phyloP scores from a whole-genome alignment of 352 stramenopile genomes.

The Thraustochytrium sp. region DNA sequence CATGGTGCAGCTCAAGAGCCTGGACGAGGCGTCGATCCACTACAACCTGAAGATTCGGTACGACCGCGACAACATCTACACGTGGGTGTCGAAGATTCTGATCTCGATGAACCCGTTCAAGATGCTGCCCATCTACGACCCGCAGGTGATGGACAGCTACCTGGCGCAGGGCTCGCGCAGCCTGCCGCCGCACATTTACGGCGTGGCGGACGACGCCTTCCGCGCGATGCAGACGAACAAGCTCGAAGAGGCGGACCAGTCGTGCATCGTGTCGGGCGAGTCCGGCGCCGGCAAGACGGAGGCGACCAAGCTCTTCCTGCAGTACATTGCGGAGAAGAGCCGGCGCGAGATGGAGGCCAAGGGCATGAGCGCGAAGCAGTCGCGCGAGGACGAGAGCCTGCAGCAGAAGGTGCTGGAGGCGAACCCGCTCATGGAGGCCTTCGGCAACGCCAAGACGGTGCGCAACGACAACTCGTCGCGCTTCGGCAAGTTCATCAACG shows the following conservation, averaged over 20 bases:
- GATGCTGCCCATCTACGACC: slow-evolving; percentile 46
- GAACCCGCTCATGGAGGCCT: slow-evolving; percentile 85
- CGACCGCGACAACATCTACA: slow-evolving; percentile 48
- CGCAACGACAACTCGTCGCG: slow-evolving; percentile 70
- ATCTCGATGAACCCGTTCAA: slow-evolving; percentile 53
- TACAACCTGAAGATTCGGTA: slow-evolving; percentile 53
- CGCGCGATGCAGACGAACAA: slow-evolving; percentile 63
- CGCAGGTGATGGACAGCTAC: slow-evolving; percentile 46
- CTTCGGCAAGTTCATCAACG: slow-evolving; percentile 70
- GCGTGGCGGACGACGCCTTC: slow-evolving; percentile 79
- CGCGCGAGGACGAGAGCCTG: neutral
- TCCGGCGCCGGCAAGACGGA: slow-evolving; percentile 91
- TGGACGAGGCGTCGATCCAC: slow-evolving; percentile 56
- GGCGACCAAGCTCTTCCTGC: slow-evolving; percentile 90
- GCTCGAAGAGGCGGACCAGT: slow-evolving; percentile 69
- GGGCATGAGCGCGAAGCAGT: neutral
- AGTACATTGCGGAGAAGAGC: slow-evolving; percentile 82
- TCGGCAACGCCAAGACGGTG: slow-evolving; percentile 79
- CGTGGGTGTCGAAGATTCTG: slow-evolving; percentile 50
- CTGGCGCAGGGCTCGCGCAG: slow-evolving; percentile 48
- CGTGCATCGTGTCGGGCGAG: slow-evolving; percentile 83
- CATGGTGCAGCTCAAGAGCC: slow-evolving; percentile 55
- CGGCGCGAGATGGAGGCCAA: slow-evolving; percentile 10
- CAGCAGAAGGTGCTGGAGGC: slow-evolving; percentile 72
- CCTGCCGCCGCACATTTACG: slow-evolving; percentile 80